phyloP scores from a whole-genome alignment of 106 monocot genomes.

The Cymbidium sinense region DNA sequence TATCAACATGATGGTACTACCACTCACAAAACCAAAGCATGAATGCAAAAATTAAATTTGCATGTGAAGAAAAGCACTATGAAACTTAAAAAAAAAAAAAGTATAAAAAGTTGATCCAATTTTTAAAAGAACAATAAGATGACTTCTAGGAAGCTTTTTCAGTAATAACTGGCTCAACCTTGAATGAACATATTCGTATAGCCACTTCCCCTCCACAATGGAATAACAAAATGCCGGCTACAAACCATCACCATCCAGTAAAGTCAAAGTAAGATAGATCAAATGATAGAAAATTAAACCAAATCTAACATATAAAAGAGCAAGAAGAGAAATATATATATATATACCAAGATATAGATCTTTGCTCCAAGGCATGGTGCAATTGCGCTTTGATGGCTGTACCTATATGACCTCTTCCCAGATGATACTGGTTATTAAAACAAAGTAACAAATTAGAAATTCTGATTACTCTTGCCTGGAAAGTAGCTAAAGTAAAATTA shows the following conservation, averaged over 20 bases:
- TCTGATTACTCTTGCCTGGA: not conserved
- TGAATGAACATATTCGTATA: conserved; percentile 88
- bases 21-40: no score
- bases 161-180: conserved; percentile 32
- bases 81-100: not conserved
- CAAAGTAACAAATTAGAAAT: not conserved
- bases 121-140: not conserved
- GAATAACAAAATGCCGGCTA: conserved; percentile 88
- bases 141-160: not conserved
- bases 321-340: not conserved
- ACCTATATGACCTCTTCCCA: conserved; percentile 94
- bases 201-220: conserved; percentile 85
- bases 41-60: no score
- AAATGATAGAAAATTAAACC: not conserved
- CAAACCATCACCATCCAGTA: conserved; percentile 14
- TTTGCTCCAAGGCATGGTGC: conserved; percentile 68
- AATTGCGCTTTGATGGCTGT: conserved; percentile 77
- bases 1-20: no score
- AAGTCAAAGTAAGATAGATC: not conserved
- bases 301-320: not conserved
- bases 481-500: no score
- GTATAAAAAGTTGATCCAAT: not conserved
- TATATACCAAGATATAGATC: conserved; percentile 67
- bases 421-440: conserved; percentile 50
- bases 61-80: not conserved